These are phyloP conservation scores for Pleurotus eryngii DNA, from an alignment of 768 basidiomycete species.

Conservation along the genomic window DNA sequence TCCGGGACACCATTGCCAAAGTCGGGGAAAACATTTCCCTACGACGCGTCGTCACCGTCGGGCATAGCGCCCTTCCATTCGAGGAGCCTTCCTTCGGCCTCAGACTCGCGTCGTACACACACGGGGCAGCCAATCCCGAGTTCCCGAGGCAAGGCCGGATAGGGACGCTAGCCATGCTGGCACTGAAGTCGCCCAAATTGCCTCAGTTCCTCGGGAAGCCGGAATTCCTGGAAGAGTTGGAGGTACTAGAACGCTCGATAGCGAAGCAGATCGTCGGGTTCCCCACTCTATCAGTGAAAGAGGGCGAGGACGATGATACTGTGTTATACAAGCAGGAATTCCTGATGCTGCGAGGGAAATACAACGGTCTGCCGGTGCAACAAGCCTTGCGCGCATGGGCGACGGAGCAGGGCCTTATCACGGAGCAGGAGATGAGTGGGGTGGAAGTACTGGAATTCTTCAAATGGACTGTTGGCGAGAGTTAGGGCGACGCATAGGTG, in stretches of 20 bases:
- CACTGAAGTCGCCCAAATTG: slow-evolving; percentile 47
- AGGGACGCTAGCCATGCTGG: slow-evolving; percentile 54
- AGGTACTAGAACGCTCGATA: slow-evolving; percentile 67
- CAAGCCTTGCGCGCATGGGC: slow-evolving; percentile 57
- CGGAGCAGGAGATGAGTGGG: slow-evolving; percentile 29
- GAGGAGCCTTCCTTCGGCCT: slow-evolving; percentile 34
- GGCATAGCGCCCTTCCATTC: slow-evolving; percentile 33
- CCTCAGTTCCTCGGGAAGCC: slow-evolving; percentile 39
- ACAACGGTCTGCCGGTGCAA: slow-evolving; percentile 36
- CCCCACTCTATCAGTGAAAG: slow-evolving; percentile 54
- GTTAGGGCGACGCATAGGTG: too few relatives aligned
- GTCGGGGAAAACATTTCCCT: slow-evolving; percentile 79
- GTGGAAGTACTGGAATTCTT: slow-evolving; percentile 51
- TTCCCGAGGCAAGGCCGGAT: slow-evolving; percentile 54
- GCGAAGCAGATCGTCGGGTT: slow-evolving; percentile 85
- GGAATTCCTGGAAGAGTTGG: slow-evolving; percentile 54
- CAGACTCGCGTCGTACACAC: slow-evolving; percentile 57
- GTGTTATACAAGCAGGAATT: slow-evolving; percentile 73
- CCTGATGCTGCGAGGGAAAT: slow-evolving; percentile 65
- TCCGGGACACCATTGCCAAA: slow-evolving; percentile 68
- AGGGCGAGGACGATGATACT: slow-evolving; percentile 36
- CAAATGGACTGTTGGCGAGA: slow-evolving; percentile 62
- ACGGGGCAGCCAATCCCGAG: slow-evolving; percentile 45
- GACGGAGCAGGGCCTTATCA: slow-evolving; percentile 39
- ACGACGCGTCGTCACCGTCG: slow-evolving; percentile 51